Base-by-base conservation (phyloP, 805 yeast genomes). In the Wickerhamiella dianesei region DNA sequence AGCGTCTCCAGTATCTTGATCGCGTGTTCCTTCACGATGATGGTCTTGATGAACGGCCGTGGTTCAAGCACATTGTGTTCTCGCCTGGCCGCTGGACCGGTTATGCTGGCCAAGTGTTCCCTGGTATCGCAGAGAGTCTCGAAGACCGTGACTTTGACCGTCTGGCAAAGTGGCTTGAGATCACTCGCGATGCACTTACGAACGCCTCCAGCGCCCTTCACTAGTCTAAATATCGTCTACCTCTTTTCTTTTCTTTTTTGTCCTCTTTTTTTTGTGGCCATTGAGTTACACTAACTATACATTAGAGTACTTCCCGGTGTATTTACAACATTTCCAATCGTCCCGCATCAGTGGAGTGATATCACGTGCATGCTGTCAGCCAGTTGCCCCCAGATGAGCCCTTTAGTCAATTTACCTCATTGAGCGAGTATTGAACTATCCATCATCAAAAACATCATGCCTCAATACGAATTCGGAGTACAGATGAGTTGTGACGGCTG, bases 31-130 rank as follows among this genome's bases (percentile, higher is more conserved):
- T 75, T 40, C 58, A 70, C 53, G 62, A 67, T 2, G 63, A 65
- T 2, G 82, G 82, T 1, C 64, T 77, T 17, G 69, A 67, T 14
- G 66, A 63, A 40, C 66, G 82, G 45, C 58, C 66, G 2, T 77
- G 81, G 80, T 77, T 72, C 63, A 75, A 71, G 58, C 82, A 77
- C 57, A 61, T 71, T 40, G 67, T 76, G n/a, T 77, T 64, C 58
- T 77, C 80, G 2, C 75, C 79, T 43, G 80, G 79, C 1, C 59
- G 78, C 43, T 71, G 73, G 60, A 76, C 79, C 0, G 82, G 82
- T 1, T 76, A 77, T 50, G 70, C 72, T n/a, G 80, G 79, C 3
- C 76, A 73, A 46, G 66, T 71, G 36, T 63, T 76, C 46, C 81
- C 82, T 1, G 79, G 76, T 0, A 59, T 77, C 36, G 64, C 64